A percentile compares a stretch with the other conserved stretches of the same genome.
Conservation (phyloP, 129 eudicot genomes). For the Flaveria bidentis region DNA sequence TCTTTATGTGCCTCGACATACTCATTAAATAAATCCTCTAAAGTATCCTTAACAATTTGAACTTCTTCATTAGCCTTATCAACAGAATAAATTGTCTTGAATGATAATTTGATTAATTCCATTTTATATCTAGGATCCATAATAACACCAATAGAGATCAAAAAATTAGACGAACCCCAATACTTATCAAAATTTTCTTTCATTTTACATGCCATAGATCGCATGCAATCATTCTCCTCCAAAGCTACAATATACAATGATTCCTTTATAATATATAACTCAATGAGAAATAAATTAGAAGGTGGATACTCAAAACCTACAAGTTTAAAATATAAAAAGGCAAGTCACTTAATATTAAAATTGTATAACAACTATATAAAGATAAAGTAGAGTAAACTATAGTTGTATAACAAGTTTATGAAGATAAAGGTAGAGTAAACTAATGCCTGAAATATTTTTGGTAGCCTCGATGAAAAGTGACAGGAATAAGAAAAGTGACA, state of each 20-base stretch:
- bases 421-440: too few relatives aligned
- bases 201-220: neutral
- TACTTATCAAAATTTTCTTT: neutral
- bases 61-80: neutral
- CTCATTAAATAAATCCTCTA: conserved; percentile 3
- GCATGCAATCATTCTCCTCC: neutral
- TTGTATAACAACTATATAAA: neutral
- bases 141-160: neutral
- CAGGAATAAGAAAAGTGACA: too few relatives aligned
- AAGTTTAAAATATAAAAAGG: neutral
- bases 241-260: neutral
- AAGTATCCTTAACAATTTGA: neutral
- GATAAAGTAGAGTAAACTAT: neutral
- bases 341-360: neutral
- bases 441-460: neutral
- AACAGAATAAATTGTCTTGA: neutral
- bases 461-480: neutral
- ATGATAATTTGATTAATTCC: neutral
- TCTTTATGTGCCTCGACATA: conserved; percentile 12
- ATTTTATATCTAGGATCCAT: neutral
- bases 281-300: neutral
- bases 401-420: too few relatives aligned
- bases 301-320: neutral
- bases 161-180: too few relatives aligned
- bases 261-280: neutral